Percentiles rank a stretch among this genome's conserved stretches.
phyloP scores from a whole-genome alignment of 2,329 filamentous ascomycete species.

The Fusarium sp. region DNA sequence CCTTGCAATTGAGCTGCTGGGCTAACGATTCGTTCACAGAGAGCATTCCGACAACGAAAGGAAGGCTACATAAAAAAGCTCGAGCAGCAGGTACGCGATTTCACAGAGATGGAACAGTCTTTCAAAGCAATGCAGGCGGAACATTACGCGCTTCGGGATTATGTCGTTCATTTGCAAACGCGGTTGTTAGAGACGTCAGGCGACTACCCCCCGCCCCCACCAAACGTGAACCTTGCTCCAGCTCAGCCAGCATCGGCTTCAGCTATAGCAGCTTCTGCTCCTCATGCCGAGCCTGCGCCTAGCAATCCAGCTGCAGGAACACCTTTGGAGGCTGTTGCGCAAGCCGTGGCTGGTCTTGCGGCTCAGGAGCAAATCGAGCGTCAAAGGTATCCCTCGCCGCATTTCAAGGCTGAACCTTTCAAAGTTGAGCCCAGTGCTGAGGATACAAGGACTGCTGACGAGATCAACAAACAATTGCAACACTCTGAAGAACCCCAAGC shows the following conservation, averaged over 20 bases:
- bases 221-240: constrained; percentile 74
- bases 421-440: constrained; percentile 53
- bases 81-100: constrained; percentile 90
- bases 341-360: constrained; percentile 57
- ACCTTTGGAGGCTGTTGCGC: constrained; percentile 60
- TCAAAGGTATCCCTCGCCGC: constrained; percentile 46
- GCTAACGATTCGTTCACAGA: constrained; percentile 61
- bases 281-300: constrained; percentile 36
- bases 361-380: constrained; percentile 54
- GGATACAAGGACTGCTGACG: constrained; percentile 60
- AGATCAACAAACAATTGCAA: constrained; percentile 64
- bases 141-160: constrained; percentile 90
- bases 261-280: constrained; percentile 25
- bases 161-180: constrained; percentile 89
- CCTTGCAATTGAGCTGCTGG: neutral
- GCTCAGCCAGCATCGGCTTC: constrained; percentile 37
- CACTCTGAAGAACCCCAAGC: constrained; percentile 49
- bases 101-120: constrained; percentile 76
- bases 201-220: constrained; percentile 84
- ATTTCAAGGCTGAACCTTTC: constrained; percentile 52
- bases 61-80: constrained; percentile 98
- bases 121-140: constrained; percentile 86
- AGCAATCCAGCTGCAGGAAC: constrained; percentile 46
- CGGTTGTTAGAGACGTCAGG: constrained; percentile 84
- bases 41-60: constrained; percentile 96